phyloP scores from a whole-genome alignment of 106 monocot species.

The Posidonia australis region DNA sequence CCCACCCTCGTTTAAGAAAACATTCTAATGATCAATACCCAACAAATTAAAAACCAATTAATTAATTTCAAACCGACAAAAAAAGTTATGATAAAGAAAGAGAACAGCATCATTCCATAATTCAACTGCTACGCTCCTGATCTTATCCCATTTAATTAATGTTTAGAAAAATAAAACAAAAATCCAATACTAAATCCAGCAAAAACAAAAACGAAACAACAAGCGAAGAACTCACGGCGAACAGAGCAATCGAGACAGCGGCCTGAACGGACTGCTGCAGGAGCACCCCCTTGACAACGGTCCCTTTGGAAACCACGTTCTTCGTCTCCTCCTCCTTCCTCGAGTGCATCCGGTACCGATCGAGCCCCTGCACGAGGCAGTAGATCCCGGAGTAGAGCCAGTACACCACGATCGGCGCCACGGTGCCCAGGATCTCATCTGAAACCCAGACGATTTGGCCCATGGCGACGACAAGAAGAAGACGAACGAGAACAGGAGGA shows the following conservation, averaged over 20 bases:
- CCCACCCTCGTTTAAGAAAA: too few species aligned
- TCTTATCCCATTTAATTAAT: too few species aligned
- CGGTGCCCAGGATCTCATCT: conserved; percentile 57
- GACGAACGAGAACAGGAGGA: neutral
- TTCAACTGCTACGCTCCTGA: too few species aligned
- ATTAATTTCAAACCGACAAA: too few species aligned
- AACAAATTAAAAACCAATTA: too few species aligned
- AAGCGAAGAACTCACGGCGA: neutral
- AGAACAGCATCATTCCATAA: too few species aligned
- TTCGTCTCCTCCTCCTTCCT: conserved; percentile 44
- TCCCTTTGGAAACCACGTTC: conserved; percentile 43
- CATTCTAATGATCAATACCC: too few species aligned
- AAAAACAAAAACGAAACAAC: neutral
- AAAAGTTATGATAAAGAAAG: too few species aligned
- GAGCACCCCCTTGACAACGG: conserved; percentile 63
- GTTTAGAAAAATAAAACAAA: too few species aligned
- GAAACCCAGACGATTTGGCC: conserved; percentile 12
- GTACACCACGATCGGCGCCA: conserved; percentile 63
- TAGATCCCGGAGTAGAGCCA: conserved; percentile 81
- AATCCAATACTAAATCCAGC: too few species aligned
- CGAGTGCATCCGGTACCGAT: conserved; percentile 49
- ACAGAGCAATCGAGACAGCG: conserved; percentile 1
- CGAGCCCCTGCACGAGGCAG: conserved; percentile 26
- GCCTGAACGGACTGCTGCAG: conserved; percentile 8
- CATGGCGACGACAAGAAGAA: neutral